phyloP scores from a whole-genome alignment of 2,329 filamentous ascomycete genomes.

The Chaetomium globosum region DNA sequence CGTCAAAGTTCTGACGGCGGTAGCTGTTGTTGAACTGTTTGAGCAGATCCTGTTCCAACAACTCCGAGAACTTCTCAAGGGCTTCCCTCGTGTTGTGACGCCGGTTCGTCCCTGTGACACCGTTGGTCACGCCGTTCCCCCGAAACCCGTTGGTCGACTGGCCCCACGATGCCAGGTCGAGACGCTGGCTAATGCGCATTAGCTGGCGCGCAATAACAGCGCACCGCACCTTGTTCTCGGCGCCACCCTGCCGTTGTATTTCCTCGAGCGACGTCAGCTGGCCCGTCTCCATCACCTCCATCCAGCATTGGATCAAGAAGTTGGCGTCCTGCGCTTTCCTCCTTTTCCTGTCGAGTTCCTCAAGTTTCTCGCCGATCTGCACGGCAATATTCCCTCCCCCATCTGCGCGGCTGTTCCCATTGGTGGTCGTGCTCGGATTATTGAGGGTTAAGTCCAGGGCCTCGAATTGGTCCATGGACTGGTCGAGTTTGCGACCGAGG shows the following conservation, averaged over 20 bases:
- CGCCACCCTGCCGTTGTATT: constrained; percentile 78
- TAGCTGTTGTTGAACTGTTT: constrained; percentile 99
- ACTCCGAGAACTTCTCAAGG: constrained; percentile 95
- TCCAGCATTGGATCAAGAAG: constrained; percentile 95
- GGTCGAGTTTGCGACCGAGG: constrained; percentile 83
- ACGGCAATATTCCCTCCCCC: constrained; percentile 85
- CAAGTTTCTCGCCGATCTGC: constrained; percentile 88
- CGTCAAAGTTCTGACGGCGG: constrained; percentile 89
- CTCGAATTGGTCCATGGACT: constrained; percentile 90
- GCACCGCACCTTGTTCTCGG: constrained; percentile 90
- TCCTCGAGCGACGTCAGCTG: constrained; percentile 86
- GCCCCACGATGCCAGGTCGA: constrained; percentile 77
- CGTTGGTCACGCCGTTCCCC: constrained; percentile 55
- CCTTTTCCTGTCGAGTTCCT: constrained; percentile 91
- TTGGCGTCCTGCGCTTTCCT: constrained; percentile 88
- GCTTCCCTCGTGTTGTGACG: constrained; percentile 77
- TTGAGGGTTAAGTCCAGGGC: constrained; percentile 83
- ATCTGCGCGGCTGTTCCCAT: constrained; percentile 55
- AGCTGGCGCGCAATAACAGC: constrained; percentile 92
- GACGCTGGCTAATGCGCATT: constrained; percentile 87
- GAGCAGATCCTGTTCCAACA: constrained; percentile 89
- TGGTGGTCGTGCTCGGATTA: constrained; percentile 51
- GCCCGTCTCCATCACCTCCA: constrained; percentile 88
- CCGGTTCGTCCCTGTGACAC: constrained; percentile 49
- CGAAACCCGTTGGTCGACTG: constrained; percentile 60